Percentiles rank a stretch among this genome's conserved stretches.
Evolutionary conservation across 2,329 filamentous ascomycete genomes (phyloP).

Genomic region (Exserohilum rostratum): DNA sequence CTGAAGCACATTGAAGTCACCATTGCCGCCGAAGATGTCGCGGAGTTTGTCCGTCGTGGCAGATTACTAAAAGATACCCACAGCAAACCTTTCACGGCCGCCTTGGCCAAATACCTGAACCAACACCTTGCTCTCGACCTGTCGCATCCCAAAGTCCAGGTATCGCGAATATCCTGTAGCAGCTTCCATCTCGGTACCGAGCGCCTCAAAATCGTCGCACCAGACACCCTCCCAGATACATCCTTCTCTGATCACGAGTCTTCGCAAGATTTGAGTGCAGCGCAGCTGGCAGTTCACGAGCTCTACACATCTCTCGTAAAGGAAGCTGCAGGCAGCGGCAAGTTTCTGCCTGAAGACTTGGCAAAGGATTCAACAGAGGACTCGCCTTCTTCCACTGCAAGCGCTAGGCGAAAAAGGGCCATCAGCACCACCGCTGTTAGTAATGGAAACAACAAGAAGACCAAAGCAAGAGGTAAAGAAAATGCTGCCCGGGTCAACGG

Average conservation of each 20-base stretch:
- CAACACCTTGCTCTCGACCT: constrained; percentile 52
- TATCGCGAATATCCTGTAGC: constrained; percentile 51
- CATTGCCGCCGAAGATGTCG: constrained; percentile 50
- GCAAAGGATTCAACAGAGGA: constrained; percentile 16
- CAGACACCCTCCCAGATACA: constrained; percentile 30
- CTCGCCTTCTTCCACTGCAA: constrained; percentile 34
- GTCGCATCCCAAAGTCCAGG: constrained; percentile 47
- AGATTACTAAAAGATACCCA: constrained; percentile 19
- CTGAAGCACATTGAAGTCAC: constrained; percentile 54
- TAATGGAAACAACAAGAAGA: constrained; percentile 32
- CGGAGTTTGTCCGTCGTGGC: constrained; percentile 42
- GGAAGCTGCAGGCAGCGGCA: constrained; percentile 44
- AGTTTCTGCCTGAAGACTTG: constrained; percentile 33
- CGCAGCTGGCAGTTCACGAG: constrained; percentile 41
- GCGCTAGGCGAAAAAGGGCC: constrained; percentile 35
- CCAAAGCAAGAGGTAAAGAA: constrained; percentile 30
- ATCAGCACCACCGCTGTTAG: constrained; percentile 30
- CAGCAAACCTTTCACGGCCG: constrained; percentile 47
- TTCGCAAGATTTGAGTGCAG: constrained; percentile 35
- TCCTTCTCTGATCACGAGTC: constrained; percentile 33
- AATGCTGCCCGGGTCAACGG: constrained; percentile 12
- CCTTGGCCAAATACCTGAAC: constrained; percentile 48
- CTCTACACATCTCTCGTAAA: constrained; percentile 38
- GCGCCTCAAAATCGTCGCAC: constrained; percentile 48
- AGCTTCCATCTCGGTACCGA: constrained; percentile 50